Percentiles rank a stretch among this genome's conserved stretches.
These are phyloP conservation scores for Lagenaria siceraria DNA, from an alignment of 306 rosid species.

Conservation along the genomic window DNA sequence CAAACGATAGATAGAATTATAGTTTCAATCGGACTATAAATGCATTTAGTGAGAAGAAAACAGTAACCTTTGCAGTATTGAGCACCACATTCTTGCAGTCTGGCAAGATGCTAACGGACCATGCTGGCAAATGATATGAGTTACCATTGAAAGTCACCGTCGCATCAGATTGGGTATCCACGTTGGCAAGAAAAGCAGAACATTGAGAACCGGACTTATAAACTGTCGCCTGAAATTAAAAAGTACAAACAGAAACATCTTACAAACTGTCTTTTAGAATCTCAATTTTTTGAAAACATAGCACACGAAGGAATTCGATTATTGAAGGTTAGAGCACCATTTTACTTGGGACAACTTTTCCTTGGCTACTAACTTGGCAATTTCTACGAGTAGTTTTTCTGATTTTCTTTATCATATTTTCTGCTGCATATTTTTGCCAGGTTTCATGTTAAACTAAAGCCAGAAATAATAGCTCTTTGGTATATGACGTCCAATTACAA, in stretches of 20 bases:
- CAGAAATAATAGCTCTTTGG: background rate
- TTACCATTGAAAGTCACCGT: slow-evolving; percentile 61
- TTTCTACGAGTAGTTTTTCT: background rate
- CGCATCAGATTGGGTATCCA: slow-evolving; percentile 45
- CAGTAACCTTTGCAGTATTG: slow-evolving; percentile 88
- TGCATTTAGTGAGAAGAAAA: background rate
- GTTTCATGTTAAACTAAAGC: background rate
- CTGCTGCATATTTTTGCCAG: background rate
- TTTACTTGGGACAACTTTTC: background rate
- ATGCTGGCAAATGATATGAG: slow-evolving; percentile 71
- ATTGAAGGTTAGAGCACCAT: background rate
- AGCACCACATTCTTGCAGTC: slow-evolving; percentile 87
- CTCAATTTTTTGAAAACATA: background rate
- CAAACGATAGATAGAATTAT: background rate
- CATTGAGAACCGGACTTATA: slow-evolving; percentile 59
- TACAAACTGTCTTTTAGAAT: background rate
- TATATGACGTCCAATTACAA: background rate
- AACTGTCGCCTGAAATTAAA: slow-evolving; percentile 54
- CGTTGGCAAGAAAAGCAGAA: slow-evolving; percentile 81
- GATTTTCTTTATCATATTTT: background rate
- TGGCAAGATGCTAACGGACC: slow-evolving; percentile 98
- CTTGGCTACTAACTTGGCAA: background rate
- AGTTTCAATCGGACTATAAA: background rate
- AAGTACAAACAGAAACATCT: background rate
- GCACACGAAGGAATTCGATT: background rate